Evolutionary conservation across 2,329 filamentous ascomycete genomes (phyloP).

Genomic region (Sporothrix protearum): DNA sequence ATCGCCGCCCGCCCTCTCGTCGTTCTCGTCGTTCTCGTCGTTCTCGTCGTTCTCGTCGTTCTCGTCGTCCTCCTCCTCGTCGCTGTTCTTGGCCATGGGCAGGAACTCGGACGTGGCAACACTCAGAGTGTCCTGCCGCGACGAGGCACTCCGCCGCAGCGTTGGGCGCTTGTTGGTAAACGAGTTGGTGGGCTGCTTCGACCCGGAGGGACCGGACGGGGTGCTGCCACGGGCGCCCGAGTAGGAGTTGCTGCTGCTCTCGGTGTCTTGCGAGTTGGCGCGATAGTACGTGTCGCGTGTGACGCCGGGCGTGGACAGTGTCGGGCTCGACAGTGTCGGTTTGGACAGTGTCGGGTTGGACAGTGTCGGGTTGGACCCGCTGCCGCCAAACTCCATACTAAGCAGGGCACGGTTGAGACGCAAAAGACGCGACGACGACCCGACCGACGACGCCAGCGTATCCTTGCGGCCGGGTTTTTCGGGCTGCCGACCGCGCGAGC

Average conservation of each 20-base stretch:
- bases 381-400: constrained; percentile 22
- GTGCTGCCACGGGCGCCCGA: too few species aligned
- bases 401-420: constrained; percentile 24
- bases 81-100: neutral
- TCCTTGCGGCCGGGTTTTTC: neutral
- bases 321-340: too few species aligned
- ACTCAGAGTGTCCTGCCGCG: constrained; percentile 11
- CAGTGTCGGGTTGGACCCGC: constrained; percentile 21
- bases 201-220: neutral
- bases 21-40: too few species aligned
- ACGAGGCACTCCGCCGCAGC: constrained; percentile 18
- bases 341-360: neutral
- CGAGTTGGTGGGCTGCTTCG: constrained; percentile 2
- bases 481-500: neutral
- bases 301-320: neutral
- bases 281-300: constrained; percentile 23
- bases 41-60: constrained; percentile 20
- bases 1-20: too few species aligned
- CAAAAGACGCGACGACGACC: constrained; percentile 22
- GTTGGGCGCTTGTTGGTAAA: constrained; percentile 6
- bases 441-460: constrained; percentile 14
- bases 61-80: constrained; percentile 12
- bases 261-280: constrained; percentile 22
- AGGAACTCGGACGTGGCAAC: constrained; percentile 14
- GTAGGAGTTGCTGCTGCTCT: constrained; percentile 20